These are phyloP conservation scores for Lentinus brumalis DNA, from an alignment of 768 basidiomycete genomes.

Conservation along the genomic window DNA sequence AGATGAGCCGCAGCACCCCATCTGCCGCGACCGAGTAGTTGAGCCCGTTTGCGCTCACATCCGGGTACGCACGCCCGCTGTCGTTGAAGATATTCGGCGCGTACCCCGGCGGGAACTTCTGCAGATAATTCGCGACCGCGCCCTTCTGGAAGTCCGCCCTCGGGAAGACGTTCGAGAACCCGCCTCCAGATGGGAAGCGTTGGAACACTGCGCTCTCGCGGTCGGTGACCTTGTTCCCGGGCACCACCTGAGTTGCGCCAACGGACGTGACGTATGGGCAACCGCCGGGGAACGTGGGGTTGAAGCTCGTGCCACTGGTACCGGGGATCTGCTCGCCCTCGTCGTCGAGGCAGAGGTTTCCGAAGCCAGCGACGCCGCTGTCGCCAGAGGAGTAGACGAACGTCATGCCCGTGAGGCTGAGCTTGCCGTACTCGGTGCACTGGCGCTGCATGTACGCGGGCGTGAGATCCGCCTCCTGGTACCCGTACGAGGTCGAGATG, in stretches of 20 bases:
- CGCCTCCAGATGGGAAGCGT: slow-evolving; percentile 39
- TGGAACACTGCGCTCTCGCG: slow-evolving; percentile 40
- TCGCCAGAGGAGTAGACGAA: slow-evolving; percentile 50
- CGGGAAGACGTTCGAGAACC: slow-evolving; percentile 43
- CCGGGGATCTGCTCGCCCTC: slow-evolving; percentile 23
- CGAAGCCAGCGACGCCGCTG: slow-evolving; percentile 42
- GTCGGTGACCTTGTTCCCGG: slow-evolving; percentile 32
- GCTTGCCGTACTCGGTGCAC: slow-evolving; percentile 48
- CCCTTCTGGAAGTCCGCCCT: slow-evolving; percentile 38
- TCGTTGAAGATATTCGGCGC: slow-evolving; percentile 36
- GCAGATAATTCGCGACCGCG: slow-evolving; percentile 32
- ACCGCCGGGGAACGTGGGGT: slow-evolving; percentile 33
- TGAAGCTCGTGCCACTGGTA: slow-evolving; percentile 25
- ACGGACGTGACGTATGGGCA: slow-evolving; percentile 46
- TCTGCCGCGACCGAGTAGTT: slow-evolving; percentile 35
- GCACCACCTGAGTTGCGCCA: slow-evolving; percentile 40
- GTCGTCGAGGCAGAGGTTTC: slow-evolving; percentile 35
- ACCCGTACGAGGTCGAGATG: slow-evolving; percentile 43
- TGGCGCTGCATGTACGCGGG: slow-evolving; percentile 41
- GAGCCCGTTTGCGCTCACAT: slow-evolving; percentile 38
- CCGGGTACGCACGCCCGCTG: slow-evolving; percentile 36
- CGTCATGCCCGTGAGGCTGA: slow-evolving; percentile 38
- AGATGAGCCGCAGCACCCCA: slow-evolving; percentile 36
- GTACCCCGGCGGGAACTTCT: slow-evolving; percentile 36
- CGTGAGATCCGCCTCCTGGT: slow-evolving; percentile 39